Conservation (phyloP, 1,139 yeast species). For the Pichia sp. region DNA sequence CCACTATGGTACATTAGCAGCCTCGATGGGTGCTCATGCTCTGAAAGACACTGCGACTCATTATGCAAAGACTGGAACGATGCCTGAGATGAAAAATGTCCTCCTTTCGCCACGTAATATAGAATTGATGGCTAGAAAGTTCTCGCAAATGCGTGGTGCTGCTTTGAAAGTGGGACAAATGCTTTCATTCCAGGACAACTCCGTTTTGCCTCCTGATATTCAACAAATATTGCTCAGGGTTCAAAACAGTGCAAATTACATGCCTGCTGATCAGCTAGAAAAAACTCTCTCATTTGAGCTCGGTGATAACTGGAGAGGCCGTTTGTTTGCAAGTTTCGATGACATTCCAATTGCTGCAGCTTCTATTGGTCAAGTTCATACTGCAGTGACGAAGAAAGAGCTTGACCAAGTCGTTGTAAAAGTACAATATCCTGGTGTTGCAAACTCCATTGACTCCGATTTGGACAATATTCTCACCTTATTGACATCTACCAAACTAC, state of each 20-base stretch:
- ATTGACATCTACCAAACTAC: slow-evolving; percentile 74
- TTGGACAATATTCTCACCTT: slow-evolving; percentile 75
- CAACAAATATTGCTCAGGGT: slow-evolving; percentile 76
- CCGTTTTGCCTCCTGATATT: slow-evolving; percentile 77
- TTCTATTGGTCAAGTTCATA: slow-evolving; percentile 94
- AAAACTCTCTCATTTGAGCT: slow-evolving; percentile 65
- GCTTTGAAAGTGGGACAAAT: slow-evolving; percentile 94
- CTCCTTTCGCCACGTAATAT: slow-evolving; percentile 76
- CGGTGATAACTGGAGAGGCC: slow-evolving; percentile 72
- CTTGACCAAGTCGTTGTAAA: slow-evolving; percentile 77
- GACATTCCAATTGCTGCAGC: slow-evolving; percentile 97
- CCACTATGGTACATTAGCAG: slow-evolving; percentile 91
- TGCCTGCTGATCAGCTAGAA: slow-evolving; percentile 90
- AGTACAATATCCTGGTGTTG: slow-evolving; percentile 98
- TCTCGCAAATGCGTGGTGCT: slow-evolving; percentile 96
- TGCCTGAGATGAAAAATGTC: slow-evolving; percentile 52
- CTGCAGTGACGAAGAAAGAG: slow-evolving; percentile 53
- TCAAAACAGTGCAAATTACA: slow-evolving; percentile 91
- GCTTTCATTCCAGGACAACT: slow-evolving; percentile 87
- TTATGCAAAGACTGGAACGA: slow-evolving; percentile 42
- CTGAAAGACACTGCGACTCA: slow-evolving; percentile 72
- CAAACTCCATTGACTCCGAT: slow-evolving; percentile 87
- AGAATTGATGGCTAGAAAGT: slow-evolving; percentile 79
- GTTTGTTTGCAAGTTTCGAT: slow-evolving; percentile 64
- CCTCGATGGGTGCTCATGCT: slow-evolving; percentile 83